Conservation (phyloP, 768 basidiomycete genomes). For the Panellus pusillus region DNA sequence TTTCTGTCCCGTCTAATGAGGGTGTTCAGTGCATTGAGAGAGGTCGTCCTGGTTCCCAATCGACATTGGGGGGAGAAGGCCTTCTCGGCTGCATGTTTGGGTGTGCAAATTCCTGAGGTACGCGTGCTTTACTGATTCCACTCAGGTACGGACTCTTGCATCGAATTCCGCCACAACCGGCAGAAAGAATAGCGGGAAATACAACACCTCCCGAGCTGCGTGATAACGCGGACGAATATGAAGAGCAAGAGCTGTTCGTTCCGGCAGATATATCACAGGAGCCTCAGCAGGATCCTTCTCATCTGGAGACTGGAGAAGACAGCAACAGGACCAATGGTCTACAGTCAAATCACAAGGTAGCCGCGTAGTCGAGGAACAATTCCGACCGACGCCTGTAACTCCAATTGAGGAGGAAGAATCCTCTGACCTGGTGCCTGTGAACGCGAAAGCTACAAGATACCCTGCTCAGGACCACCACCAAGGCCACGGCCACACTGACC, state of each 20-base stretch:
- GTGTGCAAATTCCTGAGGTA: slow-evolving; percentile 42
- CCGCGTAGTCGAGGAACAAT: slow-evolving; percentile 3
- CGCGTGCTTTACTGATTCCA: neutral
- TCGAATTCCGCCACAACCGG: slow-evolving; percentile 81
- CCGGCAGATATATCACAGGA: slow-evolving; percentile 57
- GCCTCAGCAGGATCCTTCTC: slow-evolving; percentile 26
- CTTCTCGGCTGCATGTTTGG: slow-evolving; percentile 95
- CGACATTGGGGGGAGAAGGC: slow-evolving; percentile 98
- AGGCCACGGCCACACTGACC: slow-evolving; percentile 7
- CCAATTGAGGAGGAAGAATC: slow-evolving; percentile 19
- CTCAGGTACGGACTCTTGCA: slow-evolving; percentile 86
- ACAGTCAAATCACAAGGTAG: neutral
- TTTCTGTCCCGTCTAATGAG: slow-evolving; percentile 5
- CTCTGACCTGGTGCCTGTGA: neutral
- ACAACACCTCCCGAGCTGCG: slow-evolving; percentile 55
- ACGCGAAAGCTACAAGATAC: neutral
- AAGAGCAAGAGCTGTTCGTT: slow-evolving; percentile 69
- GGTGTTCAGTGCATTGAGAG: slow-evolving; percentile 72
- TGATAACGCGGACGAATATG: slow-evolving; percentile 49
- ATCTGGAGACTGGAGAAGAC: slow-evolving; percentile 32
- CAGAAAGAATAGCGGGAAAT: slow-evolving; percentile 53
- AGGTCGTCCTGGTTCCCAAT: slow-evolving; percentile 94
- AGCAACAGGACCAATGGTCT: slow-evolving; percentile 30
- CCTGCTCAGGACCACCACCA: slow-evolving; percentile 7
- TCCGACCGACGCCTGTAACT: slow-evolving; percentile 7